These are phyloP conservation scores for Halophytophthora batemanensis DNA, from an alignment of 352 stramenopile genomes.

Conservation along the genomic window DNA sequence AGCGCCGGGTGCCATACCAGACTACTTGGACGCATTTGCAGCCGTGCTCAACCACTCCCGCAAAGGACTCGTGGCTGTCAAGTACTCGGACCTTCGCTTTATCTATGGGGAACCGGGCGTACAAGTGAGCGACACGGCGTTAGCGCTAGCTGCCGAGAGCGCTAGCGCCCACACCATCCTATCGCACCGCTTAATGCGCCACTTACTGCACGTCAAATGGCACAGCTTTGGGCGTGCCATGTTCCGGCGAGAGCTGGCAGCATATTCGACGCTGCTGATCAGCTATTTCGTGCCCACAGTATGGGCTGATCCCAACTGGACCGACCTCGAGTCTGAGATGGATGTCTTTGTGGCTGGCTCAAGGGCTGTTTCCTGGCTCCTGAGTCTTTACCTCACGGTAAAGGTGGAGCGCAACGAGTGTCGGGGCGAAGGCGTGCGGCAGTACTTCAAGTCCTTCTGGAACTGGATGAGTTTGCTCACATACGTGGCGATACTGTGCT, in stretches of 20 bases:
- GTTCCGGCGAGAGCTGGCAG: constrained; percentile 50
- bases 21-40: constrained; percentile 57
- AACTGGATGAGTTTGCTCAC: constrained; percentile 53
- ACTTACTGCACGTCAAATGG: constrained; percentile 58
- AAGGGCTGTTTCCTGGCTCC: constrained; percentile 44
- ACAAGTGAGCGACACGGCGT: constrained; percentile 40
- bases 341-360: constrained; percentile 42
- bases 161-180: constrained; percentile 41
- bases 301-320: constrained; percentile 53
- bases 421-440: constrained; percentile 30
- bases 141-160: constrained; percentile 42
- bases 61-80: constrained; percentile 41
- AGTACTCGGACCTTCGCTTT: constrained; percentile 39
- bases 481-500: constrained; percentile 42
- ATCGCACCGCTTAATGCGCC: constrained; percentile 52
- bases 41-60: constrained; percentile 34
- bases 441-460: constrained; percentile 62
- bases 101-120: constrained; percentile 55
- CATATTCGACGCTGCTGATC: constrained; percentile 42
- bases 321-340: constrained; percentile 26
- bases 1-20: constrained; percentile 29
- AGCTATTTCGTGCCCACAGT: constrained; percentile 61
- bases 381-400: constrained; percentile 51
- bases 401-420: constrained; percentile 51
- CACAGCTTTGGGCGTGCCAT: constrained; percentile 47